Conservation (phyloP, 768 basidiomycete genomes). For the Clavulina sp. region DNA sequence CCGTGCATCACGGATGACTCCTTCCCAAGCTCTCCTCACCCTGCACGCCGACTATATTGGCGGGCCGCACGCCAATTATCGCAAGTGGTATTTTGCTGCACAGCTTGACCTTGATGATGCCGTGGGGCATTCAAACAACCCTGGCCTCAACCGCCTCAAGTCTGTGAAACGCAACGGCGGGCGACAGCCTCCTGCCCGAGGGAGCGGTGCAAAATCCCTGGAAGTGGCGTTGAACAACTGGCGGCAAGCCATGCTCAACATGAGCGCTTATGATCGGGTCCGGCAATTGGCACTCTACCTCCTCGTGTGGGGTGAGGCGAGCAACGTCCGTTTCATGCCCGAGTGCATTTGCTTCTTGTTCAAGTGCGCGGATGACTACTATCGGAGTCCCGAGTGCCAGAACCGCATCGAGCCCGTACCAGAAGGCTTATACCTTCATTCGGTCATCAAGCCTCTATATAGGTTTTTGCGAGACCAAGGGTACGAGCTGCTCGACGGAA, state of each 20-base stretch:
- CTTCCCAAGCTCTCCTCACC: constrained; percentile 85
- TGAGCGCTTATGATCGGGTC: constrained; percentile 95
- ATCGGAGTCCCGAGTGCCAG: constrained; percentile 96
- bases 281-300: constrained; percentile 92
- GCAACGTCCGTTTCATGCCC: constrained; percentile 89
- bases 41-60: constrained; percentile 98
- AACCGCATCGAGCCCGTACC: constrained; percentile 79
- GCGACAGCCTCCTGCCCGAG: too few species aligned
- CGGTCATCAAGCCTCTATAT: constrained; percentile 87
- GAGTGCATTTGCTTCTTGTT: constrained; percentile 99
- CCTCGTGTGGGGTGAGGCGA: constrained; percentile 95
- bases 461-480: constrained; percentile 95
- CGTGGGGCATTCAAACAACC: constrained; percentile 81
- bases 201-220: constrained; percentile 49
- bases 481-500: constrained; percentile 89
- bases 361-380: constrained; percentile 99
- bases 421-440: constrained; percentile 83
- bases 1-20: constrained; percentile 91
- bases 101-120: constrained; percentile 98
- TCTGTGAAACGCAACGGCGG: constrained; percentile 49
- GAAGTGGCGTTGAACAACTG: constrained; percentile 78
- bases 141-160: constrained; percentile 69
- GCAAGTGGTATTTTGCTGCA: constrained; percentile 99
- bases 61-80: constrained; percentile 94
- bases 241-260: constrained; percentile 96